Evolutionary conservation across 768 basidiomycete species (phyloP).

Genomic region (Mycena albidolilacea): DNA sequence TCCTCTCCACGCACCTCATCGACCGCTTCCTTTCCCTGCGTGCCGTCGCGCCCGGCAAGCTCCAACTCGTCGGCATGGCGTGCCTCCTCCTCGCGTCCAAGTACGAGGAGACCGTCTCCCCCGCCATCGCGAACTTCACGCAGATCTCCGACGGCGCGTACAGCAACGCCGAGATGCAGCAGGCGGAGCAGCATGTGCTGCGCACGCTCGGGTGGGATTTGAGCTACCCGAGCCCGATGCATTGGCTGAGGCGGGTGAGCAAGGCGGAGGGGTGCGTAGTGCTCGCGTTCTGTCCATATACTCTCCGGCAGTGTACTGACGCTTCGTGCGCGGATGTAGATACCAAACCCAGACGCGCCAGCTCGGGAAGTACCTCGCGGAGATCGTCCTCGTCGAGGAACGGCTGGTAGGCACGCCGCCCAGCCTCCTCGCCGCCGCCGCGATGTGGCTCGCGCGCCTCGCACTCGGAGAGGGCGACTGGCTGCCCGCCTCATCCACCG

Average conservation of each 20-base stretch:
- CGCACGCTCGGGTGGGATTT: slow-evolving; percentile 90
- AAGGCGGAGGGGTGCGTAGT: slow-evolving; percentile 76
- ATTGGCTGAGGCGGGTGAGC: slow-evolving; percentile 89
- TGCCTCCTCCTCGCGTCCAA: slow-evolving; percentile 92
- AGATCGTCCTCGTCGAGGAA: too few relatives aligned
- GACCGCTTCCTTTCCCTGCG: slow-evolving; percentile 81
- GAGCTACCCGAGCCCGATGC: slow-evolving; percentile 89
- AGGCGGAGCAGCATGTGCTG: slow-evolving; percentile 91
- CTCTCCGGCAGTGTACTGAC: too few relatives aligned
- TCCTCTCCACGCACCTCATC: slow-evolving; percentile 90
- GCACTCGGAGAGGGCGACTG: too few relatives aligned
- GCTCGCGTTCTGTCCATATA: too few relatives aligned
- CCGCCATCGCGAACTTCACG: slow-evolving; percentile 55
- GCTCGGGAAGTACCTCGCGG: too few relatives aligned
- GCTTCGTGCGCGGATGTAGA: too few relatives aligned
- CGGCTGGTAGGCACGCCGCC: too few relatives aligned
- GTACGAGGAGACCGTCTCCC: slow-evolving; percentile 93
- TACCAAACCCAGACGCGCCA: too few relatives aligned
- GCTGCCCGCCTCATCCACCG: too few relatives aligned
- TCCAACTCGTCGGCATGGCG: slow-evolving; percentile 93
- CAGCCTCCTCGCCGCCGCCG: too few relatives aligned
- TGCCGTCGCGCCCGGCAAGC: slow-evolving; percentile 83
- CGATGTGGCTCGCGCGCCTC: too few relatives aligned
- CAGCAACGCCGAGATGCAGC: slow-evolving; percentile 84
- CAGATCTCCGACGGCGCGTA: slow-evolving; percentile 85